Conservation (phyloP, 257 asterid genomes). For the Solanum commersonii region DNA sequence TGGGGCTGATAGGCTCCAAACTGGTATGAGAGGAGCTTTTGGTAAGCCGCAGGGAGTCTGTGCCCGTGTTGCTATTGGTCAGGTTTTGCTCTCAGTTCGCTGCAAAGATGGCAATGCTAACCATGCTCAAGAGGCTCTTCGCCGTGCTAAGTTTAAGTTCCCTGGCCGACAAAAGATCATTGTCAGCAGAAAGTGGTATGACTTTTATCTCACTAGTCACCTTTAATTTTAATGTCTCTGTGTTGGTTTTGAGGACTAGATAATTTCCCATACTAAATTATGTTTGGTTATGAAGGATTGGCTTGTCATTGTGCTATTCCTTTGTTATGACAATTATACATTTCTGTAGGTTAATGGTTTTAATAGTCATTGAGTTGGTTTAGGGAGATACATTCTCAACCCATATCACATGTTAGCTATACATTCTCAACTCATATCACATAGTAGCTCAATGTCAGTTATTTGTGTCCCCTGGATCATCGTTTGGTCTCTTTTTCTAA, state of each 20-base stretch:
- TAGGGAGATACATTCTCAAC: neutral
- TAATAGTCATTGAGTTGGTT: neutral
- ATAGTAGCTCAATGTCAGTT: neutral
- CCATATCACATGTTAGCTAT: neutral
- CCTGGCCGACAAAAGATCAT: slow-evolving; percentile 19
- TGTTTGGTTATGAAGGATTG: neutral
- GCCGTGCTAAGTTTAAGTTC: slow-evolving; percentile 17
- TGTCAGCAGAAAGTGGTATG: slow-evolving; percentile 12
- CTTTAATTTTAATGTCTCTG: neutral
- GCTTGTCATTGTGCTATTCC: neutral
- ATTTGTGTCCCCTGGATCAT: neutral
- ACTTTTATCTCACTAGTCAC: neutral
- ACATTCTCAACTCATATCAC: neutral
- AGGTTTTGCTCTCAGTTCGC: slow-evolving; percentile 15
- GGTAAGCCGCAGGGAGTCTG: slow-evolving; percentile 14
- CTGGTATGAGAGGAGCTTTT: slow-evolving; percentile 16
- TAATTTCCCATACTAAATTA: neutral
- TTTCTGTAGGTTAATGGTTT: neutral
- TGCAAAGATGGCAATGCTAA: slow-evolving; percentile 5
- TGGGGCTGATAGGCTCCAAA: slow-evolving; percentile 18
- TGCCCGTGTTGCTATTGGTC: slow-evolving; percentile 19
- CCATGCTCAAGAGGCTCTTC: slow-evolving; percentile 13
- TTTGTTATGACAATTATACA: neutral
- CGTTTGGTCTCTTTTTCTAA: neutral
- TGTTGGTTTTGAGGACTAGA: neutral